Base-by-base conservation (phyloP, 2,329 filamentous ascomycete species). In the Botryotinia calthae region DNA sequence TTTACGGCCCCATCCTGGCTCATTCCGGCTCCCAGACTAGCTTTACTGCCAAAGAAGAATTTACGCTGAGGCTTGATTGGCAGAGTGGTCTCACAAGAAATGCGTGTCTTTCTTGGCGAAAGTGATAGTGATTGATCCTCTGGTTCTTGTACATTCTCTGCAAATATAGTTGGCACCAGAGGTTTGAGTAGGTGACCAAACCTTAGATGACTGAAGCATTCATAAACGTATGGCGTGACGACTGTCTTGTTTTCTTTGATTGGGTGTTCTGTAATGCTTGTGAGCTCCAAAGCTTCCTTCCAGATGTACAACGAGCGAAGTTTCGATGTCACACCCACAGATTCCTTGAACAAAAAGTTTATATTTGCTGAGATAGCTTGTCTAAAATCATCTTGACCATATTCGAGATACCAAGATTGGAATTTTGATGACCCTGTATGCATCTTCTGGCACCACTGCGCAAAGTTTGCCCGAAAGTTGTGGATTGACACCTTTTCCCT, bases 141-240 rank as follows among this genome's bases (percentile, higher is more conserved):
- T 73, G 61, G 2, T 48, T 76, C 37, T 80, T 81, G 78, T 2
- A 63, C 70, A n/a, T 81, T 73, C 0, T 82, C 56, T 6, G 73
- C 46, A 56, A 78, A 61, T 80, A 1, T 37, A 28, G 28, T 56
- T 37, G 82, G 76, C 0, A 82, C 75, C 0, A 83, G 76, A 0
- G 76, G 74, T 70, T 85, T 81, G 9, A 93, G 82, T 3, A 86
- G 82, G 2, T 83, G 79, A 0, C 84, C 87, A 76, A 90, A 92
- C 7, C 86, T 86, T 79, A 93, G 86, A 31, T 90, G 82, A 4
- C 84, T 83, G 75, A 96, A 96, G 71, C 87, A 87, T 4, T 87
- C 78, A 74, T 88, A 86, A 0, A 92, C 87, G 72, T 91, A 93
- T 0, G 90, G 88, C 0, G 93, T 95, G 0, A 95, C 90, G 0